Evolutionary conservation across 495 filamentous ascomycete species (phyloP).

Genomic region (Xylaria nigripes): DNA sequence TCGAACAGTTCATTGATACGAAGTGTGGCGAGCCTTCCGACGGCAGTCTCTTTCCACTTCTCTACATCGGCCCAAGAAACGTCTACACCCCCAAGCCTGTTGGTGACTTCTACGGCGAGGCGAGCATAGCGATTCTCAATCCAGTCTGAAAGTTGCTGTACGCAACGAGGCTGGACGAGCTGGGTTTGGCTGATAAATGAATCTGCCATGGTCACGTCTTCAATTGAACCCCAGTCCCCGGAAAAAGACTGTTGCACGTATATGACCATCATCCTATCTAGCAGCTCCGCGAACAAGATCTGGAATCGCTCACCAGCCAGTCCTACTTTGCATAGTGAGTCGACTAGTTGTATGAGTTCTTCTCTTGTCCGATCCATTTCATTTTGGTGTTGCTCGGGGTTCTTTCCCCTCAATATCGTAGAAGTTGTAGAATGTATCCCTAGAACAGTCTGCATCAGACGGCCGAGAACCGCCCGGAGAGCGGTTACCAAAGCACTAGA

Average conservation of each 20-base stretch:
- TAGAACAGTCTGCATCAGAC: constrained; percentile 47
- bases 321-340: constrained; percentile 60
- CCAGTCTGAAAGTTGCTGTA: constrained; percentile 56
- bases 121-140: constrained; percentile 62
- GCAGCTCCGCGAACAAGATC: constrained; percentile 65
- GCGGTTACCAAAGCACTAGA: constrained; percentile 46
- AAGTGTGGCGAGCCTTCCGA: constrained; percentile 68
- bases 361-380: constrained; percentile 33
- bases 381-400: constrained; percentile 9
- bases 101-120: constrained; percentile 55
- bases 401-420: constrained; percentile 6
- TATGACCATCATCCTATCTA: constrained; percentile 59
- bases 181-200: constrained; percentile 1
- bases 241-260: constrained; percentile 56
- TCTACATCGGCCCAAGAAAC: constrained; percentile 55
- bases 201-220: constrained; percentile 13
- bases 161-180: constrained; percentile 39
- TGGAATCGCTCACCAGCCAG: constrained; percentile 68
- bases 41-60: constrained; percentile 73
- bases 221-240: constrained; percentile 42
- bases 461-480: constrained; percentile 45
- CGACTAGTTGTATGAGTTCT: constrained; percentile 49
- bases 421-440: constrained; percentile 36
- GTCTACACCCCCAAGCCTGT: constrained; percentile 27
- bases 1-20: constrained; percentile 81